phyloP scores from a whole-genome alignment of 164 flowering plant species.

The Aristolochia contorta region DNA sequence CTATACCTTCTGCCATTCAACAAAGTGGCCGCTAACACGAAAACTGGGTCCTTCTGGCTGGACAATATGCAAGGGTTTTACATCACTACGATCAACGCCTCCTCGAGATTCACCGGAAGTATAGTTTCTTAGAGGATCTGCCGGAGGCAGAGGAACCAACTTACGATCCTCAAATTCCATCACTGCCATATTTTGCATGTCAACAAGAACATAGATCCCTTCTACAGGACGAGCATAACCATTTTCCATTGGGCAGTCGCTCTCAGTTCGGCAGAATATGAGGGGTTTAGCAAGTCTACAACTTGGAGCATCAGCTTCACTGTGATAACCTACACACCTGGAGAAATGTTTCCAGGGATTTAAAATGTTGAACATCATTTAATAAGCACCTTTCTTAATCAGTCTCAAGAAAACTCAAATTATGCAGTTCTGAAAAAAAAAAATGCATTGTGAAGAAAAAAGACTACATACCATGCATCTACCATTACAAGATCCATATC shows the following conservation, averaged over 20 bases:
- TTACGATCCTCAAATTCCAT: slow-evolving; percentile 87
- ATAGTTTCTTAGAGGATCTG: slow-evolving; percentile 86
- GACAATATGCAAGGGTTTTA: slow-evolving; percentile 72
- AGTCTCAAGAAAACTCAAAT: not conserved
- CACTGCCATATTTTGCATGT: slow-evolving; percentile 87
- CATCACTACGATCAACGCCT: slow-evolving; percentile 87
- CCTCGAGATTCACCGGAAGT: slow-evolving; percentile 84
- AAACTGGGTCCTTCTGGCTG: slow-evolving; percentile 98
- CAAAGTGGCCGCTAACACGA: slow-evolving; percentile 67
- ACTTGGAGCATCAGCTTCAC: slow-evolving; percentile 82
- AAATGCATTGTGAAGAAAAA: not conserved
- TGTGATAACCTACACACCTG: slow-evolving; percentile 90
- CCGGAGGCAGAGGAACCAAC: slow-evolving; percentile 84
- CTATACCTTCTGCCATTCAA: slow-evolving; percentile 86
- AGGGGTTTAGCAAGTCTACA: slow-evolving; percentile 89
- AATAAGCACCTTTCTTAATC: not conserved
- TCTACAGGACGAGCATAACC: slow-evolving; percentile 96
- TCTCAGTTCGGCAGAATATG: slow-evolving; percentile 89
- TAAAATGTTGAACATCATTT: too few species aligned
- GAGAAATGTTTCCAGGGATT: not conserved
- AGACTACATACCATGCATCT: slow-evolving; percentile 65
- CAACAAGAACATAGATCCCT: slow-evolving; percentile 74
- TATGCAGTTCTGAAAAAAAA: not conserved
- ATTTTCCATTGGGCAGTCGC: slow-evolving; percentile 95
- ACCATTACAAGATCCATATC: slow-evolving; percentile 99